Evolutionary conservation across 2,329 filamentous ascomycete species (phyloP).

Genomic region (Alternaria novae-zelandiae): DNA sequence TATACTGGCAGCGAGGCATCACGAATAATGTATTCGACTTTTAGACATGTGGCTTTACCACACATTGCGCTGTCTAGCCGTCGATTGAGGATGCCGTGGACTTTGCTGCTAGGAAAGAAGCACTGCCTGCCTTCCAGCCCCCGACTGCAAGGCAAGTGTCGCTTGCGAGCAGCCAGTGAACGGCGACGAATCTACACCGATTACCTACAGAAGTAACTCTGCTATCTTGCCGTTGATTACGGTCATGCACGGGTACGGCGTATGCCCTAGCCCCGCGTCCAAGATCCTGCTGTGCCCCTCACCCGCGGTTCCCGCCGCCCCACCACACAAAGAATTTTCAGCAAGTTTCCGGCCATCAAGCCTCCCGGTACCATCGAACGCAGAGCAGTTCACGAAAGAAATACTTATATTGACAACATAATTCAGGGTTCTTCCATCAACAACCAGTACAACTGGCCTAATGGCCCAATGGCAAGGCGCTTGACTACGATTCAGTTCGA

Average conservation of each 20-base stretch:
- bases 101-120: no score
- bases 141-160: not conserved
- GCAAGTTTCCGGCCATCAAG: not conserved
- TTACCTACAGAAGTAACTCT: not conserved
- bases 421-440: not conserved
- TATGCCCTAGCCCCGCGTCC: not conserved
- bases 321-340: not conserved
- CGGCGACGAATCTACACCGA: not conserved
- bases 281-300: not conserved
- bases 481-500: constrained; percentile 57
- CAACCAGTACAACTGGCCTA: constrained; percentile 23
- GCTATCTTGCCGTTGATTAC: not conserved
- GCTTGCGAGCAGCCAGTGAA: not conserved
- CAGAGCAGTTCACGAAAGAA: no score
- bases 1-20: not conserved
- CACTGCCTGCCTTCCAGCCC: no score
- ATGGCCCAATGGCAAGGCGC: constrained; percentile 65
- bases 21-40: fast-evolving
- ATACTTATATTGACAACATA: no score
- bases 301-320: not conserved
- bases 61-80: fast-evolving
- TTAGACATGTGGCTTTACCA: not conserved
- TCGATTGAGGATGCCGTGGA: no score
- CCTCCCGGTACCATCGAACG: not conserved
- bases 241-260: not conserved